Percentiles rank a stretch among this genome's conserved stretches.
These are phyloP conservation scores for Verbascum thapsus DNA, from an alignment of 257 asterid genomes.

Conservation along the genomic window DNA sequence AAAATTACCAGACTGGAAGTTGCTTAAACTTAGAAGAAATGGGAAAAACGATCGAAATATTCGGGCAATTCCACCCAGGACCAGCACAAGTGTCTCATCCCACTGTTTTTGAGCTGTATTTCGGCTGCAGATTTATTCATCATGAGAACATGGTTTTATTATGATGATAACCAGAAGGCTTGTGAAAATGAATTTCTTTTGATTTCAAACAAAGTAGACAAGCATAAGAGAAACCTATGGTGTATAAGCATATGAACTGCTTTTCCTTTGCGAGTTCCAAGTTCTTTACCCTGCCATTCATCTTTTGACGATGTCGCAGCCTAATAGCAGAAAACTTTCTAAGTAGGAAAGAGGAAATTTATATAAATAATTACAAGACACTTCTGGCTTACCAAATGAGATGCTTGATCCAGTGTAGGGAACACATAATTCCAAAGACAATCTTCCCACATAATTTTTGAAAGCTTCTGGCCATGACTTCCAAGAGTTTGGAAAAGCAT, in stretches of 20 bases:
- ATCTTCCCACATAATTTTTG: constrained; percentile 90
- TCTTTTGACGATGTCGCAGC: constrained; percentile 97
- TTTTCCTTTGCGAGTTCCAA: constrained; percentile 96
- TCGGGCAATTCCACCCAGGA: constrained; percentile 91
- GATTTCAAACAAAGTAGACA: constrained; percentile 13
- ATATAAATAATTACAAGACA: constrained; percentile 14
- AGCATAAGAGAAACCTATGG: constrained; percentile 66
- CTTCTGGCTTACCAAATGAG: constrained; percentile 74
- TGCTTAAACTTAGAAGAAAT: constrained; percentile 61
- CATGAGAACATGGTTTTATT: constrained; percentile 17
- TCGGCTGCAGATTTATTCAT: constrained; percentile 62
- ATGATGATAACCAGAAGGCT: constrained; percentile 20
- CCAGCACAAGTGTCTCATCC: constrained; percentile 99
- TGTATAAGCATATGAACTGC: constrained; percentile 99
- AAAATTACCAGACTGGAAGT: constrained; percentile 72
- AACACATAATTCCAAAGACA: constrained; percentile 91
- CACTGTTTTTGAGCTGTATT: constrained; percentile 99
- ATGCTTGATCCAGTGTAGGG: constrained; percentile 79
- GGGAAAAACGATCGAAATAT: constrained; percentile 86
- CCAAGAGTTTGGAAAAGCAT: constrained; percentile 98
- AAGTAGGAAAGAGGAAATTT: constrained; percentile 26
- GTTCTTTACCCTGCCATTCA: constrained; percentile 99
- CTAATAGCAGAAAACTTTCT: constrained; percentile 42
- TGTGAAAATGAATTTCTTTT: neutral
- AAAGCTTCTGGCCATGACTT: constrained; percentile 95